Percentiles rank a stretch among this genome's conserved stretches.
Conservation (phyloP, 164 flowering plant genomes). For the Buxus sempervirens region DNA sequence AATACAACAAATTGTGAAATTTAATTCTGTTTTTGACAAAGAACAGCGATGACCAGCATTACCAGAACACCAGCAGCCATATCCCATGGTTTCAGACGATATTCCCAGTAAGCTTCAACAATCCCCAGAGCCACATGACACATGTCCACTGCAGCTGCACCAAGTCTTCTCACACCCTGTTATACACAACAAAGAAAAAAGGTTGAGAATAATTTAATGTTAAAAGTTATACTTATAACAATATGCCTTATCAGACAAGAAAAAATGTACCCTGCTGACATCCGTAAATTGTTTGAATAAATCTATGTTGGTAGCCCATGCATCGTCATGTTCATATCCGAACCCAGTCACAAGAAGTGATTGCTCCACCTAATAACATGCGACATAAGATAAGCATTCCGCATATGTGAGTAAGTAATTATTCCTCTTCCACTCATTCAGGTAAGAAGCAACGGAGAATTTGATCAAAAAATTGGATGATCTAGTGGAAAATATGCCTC, state of each 20-base stretch:
- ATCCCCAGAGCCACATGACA: constrained; percentile 96
- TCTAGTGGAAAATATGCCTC: too few relatives aligned
- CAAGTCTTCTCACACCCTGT: constrained; percentile 94
- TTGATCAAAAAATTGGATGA: too few relatives aligned
- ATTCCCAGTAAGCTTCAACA: constrained; percentile 95
- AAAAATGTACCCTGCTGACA: constrained; percentile 66
- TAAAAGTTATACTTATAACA: neutral
- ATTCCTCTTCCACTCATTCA: too few relatives aligned
- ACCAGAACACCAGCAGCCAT: constrained; percentile 99
- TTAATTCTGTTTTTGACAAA: too few relatives aligned
- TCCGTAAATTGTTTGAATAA: constrained; percentile 92
- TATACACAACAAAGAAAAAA: constrained; percentile 5
- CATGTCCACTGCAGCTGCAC: constrained; percentile 98
- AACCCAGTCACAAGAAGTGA: constrained; percentile 96
- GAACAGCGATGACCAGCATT: constrained; percentile 13
- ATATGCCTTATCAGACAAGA: neutral
- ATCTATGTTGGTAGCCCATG: constrained; percentile 86
- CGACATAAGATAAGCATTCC: neutral
- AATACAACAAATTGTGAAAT: neutral
- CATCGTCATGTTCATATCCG: constrained; percentile 96
- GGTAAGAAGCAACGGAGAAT: too few relatives aligned
- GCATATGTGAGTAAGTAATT: too few relatives aligned
- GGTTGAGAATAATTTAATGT: neutral
- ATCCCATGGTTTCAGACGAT: constrained; percentile 97
- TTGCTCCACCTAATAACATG: constrained; percentile 60